Percentiles rank a stretch among this genome's conserved stretches.
phyloP scores from a whole-genome alignment of 2,329 filamentous ascomycete genomes.

The Tolypocladium paradoxum region DNA sequence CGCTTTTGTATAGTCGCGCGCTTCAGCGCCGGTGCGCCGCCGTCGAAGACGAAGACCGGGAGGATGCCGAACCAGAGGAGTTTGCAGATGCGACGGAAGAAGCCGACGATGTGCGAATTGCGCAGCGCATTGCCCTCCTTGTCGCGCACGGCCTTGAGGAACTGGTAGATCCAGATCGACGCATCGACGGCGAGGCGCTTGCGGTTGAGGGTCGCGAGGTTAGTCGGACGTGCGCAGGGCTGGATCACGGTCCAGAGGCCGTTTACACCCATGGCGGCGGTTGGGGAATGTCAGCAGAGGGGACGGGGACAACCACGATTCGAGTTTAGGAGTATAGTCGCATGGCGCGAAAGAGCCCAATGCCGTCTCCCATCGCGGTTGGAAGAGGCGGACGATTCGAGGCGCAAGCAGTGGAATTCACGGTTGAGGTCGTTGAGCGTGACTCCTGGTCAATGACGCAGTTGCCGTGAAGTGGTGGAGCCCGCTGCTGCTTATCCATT shows the following conservation, averaged over 20 bases:
- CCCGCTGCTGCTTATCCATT: not conserved
- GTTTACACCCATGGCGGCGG: slow-evolving; percentile 76
- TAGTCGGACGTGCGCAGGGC: slow-evolving; percentile 89
- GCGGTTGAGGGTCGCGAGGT: slow-evolving; percentile 89
- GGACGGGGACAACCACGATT: not conserved
- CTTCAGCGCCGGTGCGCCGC: slow-evolving; percentile 84
- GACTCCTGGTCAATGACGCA: not conserved
- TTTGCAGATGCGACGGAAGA: slow-evolving; percentile 97
- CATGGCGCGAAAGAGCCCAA: not conserved
- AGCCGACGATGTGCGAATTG: slow-evolving; percentile 92
- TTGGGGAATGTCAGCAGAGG: not conserved
- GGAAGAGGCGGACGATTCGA: not conserved
- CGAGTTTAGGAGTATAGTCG: not conserved
- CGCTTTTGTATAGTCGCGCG: slow-evolving; percentile 76
- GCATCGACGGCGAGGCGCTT: slow-evolving; percentile 96
- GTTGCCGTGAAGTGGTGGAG: not conserved
- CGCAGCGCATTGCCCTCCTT: slow-evolving; percentile 95
- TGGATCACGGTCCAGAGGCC: slow-evolving; percentile 95
- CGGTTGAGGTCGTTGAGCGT: not conserved
- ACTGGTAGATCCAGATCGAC: slow-evolving; percentile 99
- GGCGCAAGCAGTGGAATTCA: not conserved
- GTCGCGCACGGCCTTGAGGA: slow-evolving; percentile 95
- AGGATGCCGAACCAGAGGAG: slow-evolving; percentile 92
- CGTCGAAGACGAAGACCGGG: slow-evolving; percentile 96
- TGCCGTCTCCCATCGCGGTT: not conserved